Evolutionary conservation across 1,284 basidiomycete genomes (phyloP).

Genomic region (Ustilago loliicola): DNA sequence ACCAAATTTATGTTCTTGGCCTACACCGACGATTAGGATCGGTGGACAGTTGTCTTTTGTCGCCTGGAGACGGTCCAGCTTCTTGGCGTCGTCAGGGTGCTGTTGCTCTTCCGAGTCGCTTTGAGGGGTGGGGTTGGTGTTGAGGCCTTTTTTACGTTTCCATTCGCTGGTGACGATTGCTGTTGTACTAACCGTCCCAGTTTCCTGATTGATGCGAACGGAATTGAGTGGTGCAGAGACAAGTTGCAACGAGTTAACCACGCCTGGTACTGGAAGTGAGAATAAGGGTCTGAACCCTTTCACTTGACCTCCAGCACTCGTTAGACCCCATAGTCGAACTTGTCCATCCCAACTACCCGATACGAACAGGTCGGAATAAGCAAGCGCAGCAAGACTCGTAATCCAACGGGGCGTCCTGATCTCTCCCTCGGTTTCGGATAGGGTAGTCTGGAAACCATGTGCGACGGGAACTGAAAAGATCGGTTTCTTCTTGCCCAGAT

Average conservation of each 20-base stretch:
- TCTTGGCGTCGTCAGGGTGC: background rate
- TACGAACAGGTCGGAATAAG: constrained; percentile 90
- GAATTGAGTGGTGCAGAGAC: constrained; percentile 74
- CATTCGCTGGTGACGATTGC: constrained; percentile 28
- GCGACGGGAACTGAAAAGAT: constrained; percentile 85
- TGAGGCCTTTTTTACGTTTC: constrained; percentile 34
- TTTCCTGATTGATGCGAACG: background rate
- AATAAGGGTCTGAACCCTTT: constrained; percentile 81
- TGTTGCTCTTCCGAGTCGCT: background rate
- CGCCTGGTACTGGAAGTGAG: constrained; percentile 78
- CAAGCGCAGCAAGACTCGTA: constrained; percentile 82
- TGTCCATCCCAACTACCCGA: constrained; percentile 92
- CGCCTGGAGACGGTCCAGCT: constrained; percentile 17
- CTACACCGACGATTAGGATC: constrained; percentile 82
- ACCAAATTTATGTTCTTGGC: constrained; percentile 88
- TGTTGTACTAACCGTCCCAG: background rate
- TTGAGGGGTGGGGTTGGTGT: constrained; percentile 5
- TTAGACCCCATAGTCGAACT: constrained; percentile 89
- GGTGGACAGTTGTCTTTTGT: constrained; percentile 57
- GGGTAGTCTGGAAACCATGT: constrained; percentile 80
- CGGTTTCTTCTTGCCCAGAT: constrained; percentile 94
- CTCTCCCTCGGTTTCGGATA: constrained; percentile 80
- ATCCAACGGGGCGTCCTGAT: constrained; percentile 89
- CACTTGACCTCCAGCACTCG: constrained; percentile 74
- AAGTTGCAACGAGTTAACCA: constrained; percentile 91